Evolutionary conservation across 2,329 filamentous ascomycete genomes (phyloP), one percentile per base, ranked within the genome.

Genomic region (Epichloe aotearoae): DNA sequence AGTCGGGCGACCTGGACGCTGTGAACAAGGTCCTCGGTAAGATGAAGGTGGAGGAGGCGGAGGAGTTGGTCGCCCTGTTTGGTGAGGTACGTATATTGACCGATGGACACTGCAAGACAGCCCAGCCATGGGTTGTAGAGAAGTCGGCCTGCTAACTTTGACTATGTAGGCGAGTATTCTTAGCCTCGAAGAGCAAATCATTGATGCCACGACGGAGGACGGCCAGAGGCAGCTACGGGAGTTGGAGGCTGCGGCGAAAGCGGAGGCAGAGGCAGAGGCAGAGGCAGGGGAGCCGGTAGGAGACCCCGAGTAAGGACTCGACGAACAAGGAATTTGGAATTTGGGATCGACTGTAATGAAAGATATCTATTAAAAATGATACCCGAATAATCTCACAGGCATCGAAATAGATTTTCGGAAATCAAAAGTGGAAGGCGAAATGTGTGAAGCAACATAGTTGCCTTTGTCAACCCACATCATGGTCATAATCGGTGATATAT

Each of bases 181-280:
- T 57, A 95, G 87, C 64, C 67, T 98, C 47, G 89, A 97, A 65
- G 83, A 95, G 62, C 83, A 94, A 47, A 88, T 98, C 48, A 94
- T 98, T 58, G 93, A 98, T 69, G 88, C 89, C 1, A 98, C 89
- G 44, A 95, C 91, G 2, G 84, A 89, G 62, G 83, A 93, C 64
- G 90, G 90, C 3, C 78, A 84, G 72, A 79, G 83, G 64, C 82
- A 83, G 62, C 74, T 91, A 59, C 84, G 86, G 69, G 80, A 89
- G 57, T 77, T 95, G 53, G 83, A 88, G 65, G 74, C 77, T 26
- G 67, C 66, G 41, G 64, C 66, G 15, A 58, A 58, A 15, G 63
- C 59, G 5, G 61, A 61, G 36, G 59, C 53, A 1, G 55, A 56
- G 17, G 41, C 30, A 14, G 54, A 36, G 20, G 23, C 23, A 26